Percentiles rank a stretch among this genome's conserved stretches.
Evolutionary conservation across 108 stramenopile genomes (phyloP).

Genomic region (Nannochloropsis gaditana): DNA sequence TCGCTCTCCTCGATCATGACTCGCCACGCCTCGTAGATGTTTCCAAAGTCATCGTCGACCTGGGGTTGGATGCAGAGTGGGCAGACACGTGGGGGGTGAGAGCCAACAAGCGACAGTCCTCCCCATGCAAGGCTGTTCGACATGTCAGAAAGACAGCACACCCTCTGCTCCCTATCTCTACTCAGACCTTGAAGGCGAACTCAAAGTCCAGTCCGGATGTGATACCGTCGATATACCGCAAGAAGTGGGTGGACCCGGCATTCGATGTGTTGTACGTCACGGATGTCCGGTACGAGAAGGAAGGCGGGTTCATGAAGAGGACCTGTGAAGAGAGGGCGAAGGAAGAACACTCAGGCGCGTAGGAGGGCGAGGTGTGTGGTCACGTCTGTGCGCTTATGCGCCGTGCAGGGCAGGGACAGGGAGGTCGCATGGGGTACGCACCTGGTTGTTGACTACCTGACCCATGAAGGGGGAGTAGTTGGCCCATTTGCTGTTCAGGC

Average conservation of each 20-base stretch:
- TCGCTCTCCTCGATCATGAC: conserved; percentile 18
- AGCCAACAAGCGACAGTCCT: background rate
- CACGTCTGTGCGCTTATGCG: too few relatives aligned
- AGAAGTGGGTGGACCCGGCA: conserved; percentile 1
- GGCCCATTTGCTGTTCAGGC: conserved; percentile 13
- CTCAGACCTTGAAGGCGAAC: background rate
- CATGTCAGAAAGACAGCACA: background rate
- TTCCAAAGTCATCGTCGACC: conserved; percentile 7
- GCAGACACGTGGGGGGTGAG: background rate
- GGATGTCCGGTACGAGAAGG: background rate
- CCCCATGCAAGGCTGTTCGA: background rate
- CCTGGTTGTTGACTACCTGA: background rate
- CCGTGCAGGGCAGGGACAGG: too few relatives aligned
- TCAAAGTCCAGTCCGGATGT: background rate
- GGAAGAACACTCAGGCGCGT: background rate
- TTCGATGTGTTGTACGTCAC: background rate
- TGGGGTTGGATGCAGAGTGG: background rate
- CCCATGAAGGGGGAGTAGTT: conserved; percentile 19
- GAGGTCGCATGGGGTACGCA: background rate
- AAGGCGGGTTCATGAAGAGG: conserved; percentile 7
- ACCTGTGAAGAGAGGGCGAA: background rate
- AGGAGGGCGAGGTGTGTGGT: background rate
- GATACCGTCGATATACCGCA: background rate
- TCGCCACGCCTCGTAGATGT: background rate
- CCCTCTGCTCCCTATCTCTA: background rate